Evolutionary conservation across 164 flowering plant species (phyloP).

Genomic region (Aristolochia contorta): DNA sequence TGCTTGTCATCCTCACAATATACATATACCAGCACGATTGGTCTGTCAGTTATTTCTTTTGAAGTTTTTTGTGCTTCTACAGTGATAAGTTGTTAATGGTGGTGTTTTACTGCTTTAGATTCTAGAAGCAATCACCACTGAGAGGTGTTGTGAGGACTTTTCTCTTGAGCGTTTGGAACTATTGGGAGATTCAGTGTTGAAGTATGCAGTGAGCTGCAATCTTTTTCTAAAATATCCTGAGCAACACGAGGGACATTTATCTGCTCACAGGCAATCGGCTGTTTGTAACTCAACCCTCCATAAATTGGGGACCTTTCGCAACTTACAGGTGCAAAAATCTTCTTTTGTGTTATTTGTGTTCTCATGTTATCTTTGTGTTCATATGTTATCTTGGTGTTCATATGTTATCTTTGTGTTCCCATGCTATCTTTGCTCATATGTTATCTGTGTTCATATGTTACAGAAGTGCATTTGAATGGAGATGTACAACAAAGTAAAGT

Average conservation of each 20-base stretch:
- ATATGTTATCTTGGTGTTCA: too few species aligned
- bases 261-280: slow-evolving; percentile 37
- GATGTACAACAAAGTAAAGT: too few species aligned
- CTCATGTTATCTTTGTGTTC: too few species aligned
- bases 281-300: slow-evolving; percentile 69
- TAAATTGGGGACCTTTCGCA: slow-evolving; percentile 48
- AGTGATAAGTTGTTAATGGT: slow-evolving; percentile 3
- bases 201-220: slow-evolving; percentile 75
- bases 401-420: too few species aligned
- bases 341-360: background rate
- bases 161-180: slow-evolving; percentile 92
- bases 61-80: background rate
- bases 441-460: too few species aligned
- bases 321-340: slow-evolving; percentile 50
- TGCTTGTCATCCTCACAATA: slow-evolving; percentile 20
- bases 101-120: slow-evolving; percentile 32
- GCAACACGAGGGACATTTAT: slow-evolving; percentile 75
- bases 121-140: slow-evolving; percentile 82
- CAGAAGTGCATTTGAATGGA: too few species aligned
- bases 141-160: slow-evolving; percentile 66
- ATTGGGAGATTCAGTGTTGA: slow-evolving; percentile 91
- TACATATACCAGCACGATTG: slow-evolving; percentile 52
- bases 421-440: too few species aligned
- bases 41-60: slow-evolving; percentile 28
- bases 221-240: slow-evolving; percentile 66